Percentiles rank a stretch among this genome's conserved stretches.
Evolutionary conservation across 371 early-diverging fungal genomes (phyloP).

Genomic region (Mortierella sp.): DNA sequence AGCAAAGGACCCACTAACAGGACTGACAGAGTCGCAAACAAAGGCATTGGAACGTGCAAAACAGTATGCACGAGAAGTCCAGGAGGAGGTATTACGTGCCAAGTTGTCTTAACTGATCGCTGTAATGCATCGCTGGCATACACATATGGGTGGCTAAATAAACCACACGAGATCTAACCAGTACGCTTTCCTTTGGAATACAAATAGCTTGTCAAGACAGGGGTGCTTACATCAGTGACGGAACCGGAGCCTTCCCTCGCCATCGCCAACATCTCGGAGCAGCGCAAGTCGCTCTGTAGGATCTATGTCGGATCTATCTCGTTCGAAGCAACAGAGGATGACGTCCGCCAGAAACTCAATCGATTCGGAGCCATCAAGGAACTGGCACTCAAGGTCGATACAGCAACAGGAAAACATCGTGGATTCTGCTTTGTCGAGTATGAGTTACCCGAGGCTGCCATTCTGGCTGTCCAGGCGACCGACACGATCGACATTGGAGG

Average conservation of each 20-base stretch:
- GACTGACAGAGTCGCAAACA: slow-evolving; percentile 29
- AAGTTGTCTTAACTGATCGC: too few relatives aligned
- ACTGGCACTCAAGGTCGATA: slow-evolving; percentile 82
- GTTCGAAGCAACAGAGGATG: slow-evolving; percentile 82
- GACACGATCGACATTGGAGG: slow-evolving; percentile 73
- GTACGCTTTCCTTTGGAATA: neutral
- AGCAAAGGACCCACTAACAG: slow-evolving; percentile 39
- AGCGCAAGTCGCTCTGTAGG: slow-evolving; percentile 71
- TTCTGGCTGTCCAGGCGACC: slow-evolving; percentile 73
- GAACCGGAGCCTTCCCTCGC: slow-evolving; percentile 54
- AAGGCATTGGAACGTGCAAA: slow-evolving; percentile 45
- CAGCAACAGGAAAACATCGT: slow-evolving; percentile 81
- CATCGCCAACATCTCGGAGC: slow-evolving; percentile 46
- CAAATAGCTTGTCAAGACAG: slow-evolving; percentile 40
- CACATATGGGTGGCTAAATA: neutral
- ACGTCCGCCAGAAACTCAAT: slow-evolving; percentile 79
- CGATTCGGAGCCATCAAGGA: slow-evolving; percentile 83
- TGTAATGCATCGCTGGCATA: neutral
- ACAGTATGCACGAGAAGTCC: slow-evolving; percentile 42
- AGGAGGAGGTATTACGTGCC: slow-evolving; percentile 40
- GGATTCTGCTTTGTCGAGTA: slow-evolving; percentile 93
- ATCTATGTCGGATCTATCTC: slow-evolving; percentile 89
- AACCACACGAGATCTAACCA: neutral
- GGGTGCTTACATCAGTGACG: slow-evolving; percentile 27
- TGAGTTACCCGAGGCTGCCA: slow-evolving; percentile 86